Percentiles rank a stretch among this genome's conserved stretches.
phyloP scores from a whole-genome alignment of 768 basidiomycete species.

The Cystobasidium ongulense region DNA sequence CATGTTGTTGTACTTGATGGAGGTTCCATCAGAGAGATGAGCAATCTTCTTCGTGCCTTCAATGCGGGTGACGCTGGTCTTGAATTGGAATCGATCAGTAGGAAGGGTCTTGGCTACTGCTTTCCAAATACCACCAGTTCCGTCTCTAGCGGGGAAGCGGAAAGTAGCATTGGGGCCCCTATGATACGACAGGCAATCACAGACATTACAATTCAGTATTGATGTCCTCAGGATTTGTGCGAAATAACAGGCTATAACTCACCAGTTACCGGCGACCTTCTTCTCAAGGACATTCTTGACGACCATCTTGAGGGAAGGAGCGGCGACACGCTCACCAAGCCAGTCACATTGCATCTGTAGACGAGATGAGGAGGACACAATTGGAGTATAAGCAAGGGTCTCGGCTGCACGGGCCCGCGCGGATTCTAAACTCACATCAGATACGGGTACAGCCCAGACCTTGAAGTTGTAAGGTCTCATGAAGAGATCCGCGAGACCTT shows the following conservation, averaged over 20 bases:
- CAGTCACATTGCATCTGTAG: constrained; percentile 48
- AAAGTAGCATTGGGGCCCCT: constrained; percentile 47
- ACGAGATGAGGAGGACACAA: background rate
- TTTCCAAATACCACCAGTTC: constrained; percentile 49
- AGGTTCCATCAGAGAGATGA: constrained; percentile 43
- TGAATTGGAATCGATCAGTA: constrained; percentile 41
- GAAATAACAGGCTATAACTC: constrained; percentile 11
- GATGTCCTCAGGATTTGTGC: background rate
- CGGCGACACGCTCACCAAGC: constrained; percentile 48
- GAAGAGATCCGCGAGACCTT: constrained; percentile 47
- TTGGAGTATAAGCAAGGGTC: background rate
- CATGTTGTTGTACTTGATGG: constrained; percentile 43
- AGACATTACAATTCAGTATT: background rate
- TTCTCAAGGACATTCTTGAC: constrained; percentile 46
- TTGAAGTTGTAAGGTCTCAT: constrained; percentile 49
- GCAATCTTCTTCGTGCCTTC: constrained; percentile 43
- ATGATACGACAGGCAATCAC: background rate
- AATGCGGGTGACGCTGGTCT: constrained; percentile 41
- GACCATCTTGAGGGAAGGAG: constrained; percentile 45
- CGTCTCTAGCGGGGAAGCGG: constrained; percentile 46
- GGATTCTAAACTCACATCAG: constrained; percentile 38
- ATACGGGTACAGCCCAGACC: constrained; percentile 47
- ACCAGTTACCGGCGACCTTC: constrained; percentile 47
- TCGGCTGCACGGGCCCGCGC: background rate
- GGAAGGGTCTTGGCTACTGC: constrained; percentile 45